Evolutionary conservation across 2,329 filamentous ascomycete species (phyloP).

Genomic region (Diaporthe batatas): DNA sequence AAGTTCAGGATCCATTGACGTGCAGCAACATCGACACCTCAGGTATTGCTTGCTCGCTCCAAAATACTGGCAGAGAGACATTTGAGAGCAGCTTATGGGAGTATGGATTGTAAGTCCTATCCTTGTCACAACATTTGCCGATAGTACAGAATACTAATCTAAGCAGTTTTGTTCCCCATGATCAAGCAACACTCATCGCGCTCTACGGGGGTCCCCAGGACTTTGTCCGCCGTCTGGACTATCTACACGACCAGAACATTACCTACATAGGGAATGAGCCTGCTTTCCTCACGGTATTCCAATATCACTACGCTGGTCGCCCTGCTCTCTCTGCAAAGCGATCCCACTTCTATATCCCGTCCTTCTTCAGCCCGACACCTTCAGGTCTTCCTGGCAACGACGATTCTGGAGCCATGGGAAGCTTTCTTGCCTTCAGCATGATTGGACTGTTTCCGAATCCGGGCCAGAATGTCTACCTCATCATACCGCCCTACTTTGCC

Average conservation of each 20-base stretch:
- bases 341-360: slow-evolving; percentile 75
- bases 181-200: slow-evolving; percentile 65
- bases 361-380: slow-evolving; percentile 70
- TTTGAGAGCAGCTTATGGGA: slow-evolving; percentile 81
- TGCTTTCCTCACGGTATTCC: slow-evolving; percentile 73
- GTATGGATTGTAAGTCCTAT: slow-evolving; percentile 72
- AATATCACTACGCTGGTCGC: slow-evolving; percentile 78
- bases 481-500: slow-evolving; percentile 76
- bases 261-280: slow-evolving; percentile 71
- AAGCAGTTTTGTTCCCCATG: slow-evolving; percentile 65
- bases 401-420: slow-evolving; percentile 78
- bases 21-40: slow-evolving; percentile 68
- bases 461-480: slow-evolving; percentile 79
- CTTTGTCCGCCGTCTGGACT: slow-evolving; percentile 73
- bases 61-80: slow-evolving; percentile 74
- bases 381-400: slow-evolving; percentile 78
- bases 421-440: slow-evolving; percentile 75
- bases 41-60: slow-evolving; percentile 68
- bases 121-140: not conserved
- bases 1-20: slow-evolving; percentile 75
- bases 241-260: slow-evolving; percentile 73
- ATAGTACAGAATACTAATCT: not conserved
- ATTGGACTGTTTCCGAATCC: slow-evolving; percentile 78
- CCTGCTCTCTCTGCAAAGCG: slow-evolving; percentile 68
- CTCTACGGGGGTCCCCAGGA: slow-evolving; percentile 70